These are phyloP conservation scores for Anthracocystis panici-leucophaei DNA, from an alignment of 1,284 basidiomycete genomes.

Conservation along the genomic window DNA sequence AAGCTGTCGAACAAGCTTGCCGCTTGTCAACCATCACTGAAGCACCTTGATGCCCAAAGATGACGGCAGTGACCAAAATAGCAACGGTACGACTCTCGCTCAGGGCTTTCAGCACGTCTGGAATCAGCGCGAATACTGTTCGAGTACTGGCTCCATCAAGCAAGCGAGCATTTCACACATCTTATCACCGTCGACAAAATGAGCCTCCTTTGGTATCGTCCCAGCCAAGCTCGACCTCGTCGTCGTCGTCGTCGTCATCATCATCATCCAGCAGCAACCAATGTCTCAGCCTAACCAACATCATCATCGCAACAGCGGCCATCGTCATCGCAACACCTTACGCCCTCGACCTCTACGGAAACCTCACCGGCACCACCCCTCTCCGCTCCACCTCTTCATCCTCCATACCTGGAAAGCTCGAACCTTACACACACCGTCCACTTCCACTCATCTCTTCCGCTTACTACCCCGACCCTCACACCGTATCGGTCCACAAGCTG, in stretches of 20 bases:
- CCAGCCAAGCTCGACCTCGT: constrained; percentile 6
- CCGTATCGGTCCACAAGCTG: constrained; percentile 29
- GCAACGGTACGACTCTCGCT: not conserved
- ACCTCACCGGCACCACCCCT: constrained; percentile 11
- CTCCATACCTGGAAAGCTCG: constrained; percentile 32
- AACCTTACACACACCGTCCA: constrained; percentile 27
- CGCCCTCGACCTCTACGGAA: constrained; percentile 24
- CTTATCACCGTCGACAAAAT: constrained; percentile 9
- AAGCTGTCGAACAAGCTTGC: not conserved
- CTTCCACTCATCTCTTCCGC: constrained; percentile 17
- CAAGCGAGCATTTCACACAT: constrained; percentile 13
- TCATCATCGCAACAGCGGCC: constrained; percentile 23
- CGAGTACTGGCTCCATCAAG: not conserved
- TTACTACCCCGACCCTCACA: constrained; percentile 28
- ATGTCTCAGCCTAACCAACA: constrained; percentile 16
- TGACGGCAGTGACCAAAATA: not conserved
- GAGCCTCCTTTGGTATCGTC: not conserved
- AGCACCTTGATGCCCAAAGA: not conserved
- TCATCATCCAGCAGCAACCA: constrained; percentile 3
- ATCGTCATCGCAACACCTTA: constrained; percentile 19
- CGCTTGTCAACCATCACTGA: not conserved
- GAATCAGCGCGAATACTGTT: not conserved
- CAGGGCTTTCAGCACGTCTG: not conserved
- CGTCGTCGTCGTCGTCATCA: too few species aligned
- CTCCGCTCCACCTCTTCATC: constrained; percentile 13